A percentile compares a stretch with the other conserved stretches of the same genome.
Conservation (phyloP, 371 early-diverging fungal species). For the Sanchytrium tribonematis region DNA sequence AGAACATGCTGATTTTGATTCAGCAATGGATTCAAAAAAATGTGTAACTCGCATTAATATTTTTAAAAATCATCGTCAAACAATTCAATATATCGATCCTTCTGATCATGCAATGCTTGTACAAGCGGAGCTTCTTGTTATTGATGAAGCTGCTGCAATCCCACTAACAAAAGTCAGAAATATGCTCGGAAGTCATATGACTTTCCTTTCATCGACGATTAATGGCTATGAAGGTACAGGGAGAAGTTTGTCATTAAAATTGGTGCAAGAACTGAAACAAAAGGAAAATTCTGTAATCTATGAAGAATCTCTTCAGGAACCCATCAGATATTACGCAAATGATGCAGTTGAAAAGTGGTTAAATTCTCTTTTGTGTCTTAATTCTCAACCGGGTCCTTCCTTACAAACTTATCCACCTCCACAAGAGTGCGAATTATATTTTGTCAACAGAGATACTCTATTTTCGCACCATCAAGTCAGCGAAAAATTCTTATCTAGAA, state of each 20-base stretch:
- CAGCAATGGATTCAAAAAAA: constrained; percentile 73
- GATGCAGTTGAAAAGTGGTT: constrained; percentile 95
- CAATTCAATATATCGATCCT: constrained; percentile 89
- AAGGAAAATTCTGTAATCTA: constrained; percentile 28
- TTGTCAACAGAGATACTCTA: constrained; percentile 82
- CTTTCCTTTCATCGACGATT: constrained; percentile 95
- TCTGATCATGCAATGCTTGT: constrained; percentile 65
- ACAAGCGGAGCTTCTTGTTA: constrained; percentile 87
- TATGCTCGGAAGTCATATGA: constrained; percentile 73
- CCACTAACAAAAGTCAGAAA: constrained; percentile 71
- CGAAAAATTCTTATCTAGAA: constrained; percentile 81
- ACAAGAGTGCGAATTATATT: constrained; percentile 69
- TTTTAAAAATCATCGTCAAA: constrained; percentile 87
- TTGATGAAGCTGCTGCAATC: constrained; percentile 99
- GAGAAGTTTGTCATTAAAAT: constrained; percentile 74
- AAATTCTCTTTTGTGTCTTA: constrained; percentile 71
- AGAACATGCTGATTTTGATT: constrained; percentile 92
- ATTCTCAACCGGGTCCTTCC: constrained; percentile 32
- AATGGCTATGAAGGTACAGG: constrained; percentile 99
- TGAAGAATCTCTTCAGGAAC: constrained; percentile 70
- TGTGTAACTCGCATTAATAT: constrained; percentile 82
- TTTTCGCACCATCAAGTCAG: constrained; percentile 83
- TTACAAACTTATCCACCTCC: constrained; percentile 45
- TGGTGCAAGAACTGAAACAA: constrained; percentile 71
- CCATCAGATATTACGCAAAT: constrained; percentile 71